Evolutionary conservation across 1,284 basidiomycete species (phyloP), one percentile per base, ranked within the genome.

Genomic region (Taiwanofungus camphoratus): DNA sequence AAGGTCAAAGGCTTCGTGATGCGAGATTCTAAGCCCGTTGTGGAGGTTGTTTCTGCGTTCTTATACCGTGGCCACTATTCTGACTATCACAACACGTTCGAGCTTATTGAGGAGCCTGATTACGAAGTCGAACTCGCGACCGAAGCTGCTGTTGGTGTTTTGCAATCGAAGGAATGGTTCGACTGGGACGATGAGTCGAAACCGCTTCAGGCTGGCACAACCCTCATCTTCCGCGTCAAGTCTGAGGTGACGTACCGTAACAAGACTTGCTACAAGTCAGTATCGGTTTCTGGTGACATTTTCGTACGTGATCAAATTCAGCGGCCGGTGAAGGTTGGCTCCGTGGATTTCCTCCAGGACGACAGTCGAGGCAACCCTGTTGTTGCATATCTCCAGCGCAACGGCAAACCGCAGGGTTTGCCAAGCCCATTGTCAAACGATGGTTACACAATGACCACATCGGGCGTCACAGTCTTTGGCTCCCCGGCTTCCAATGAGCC

Each of bases 141-240:
- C 23, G 86, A 92, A 52, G 87, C 91, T 1, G 80, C 79, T 34
- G 85, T 96, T 51, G 92, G 92, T 39, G 91, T 99, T 15, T 71
- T 99, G 12, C 81, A 89, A 60, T 92, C 91, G 46, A 99, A 99
- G 74, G 89, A 95, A 62, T 99, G 96, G 95, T 95, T 99, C 66
- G 82, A 87, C 45, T 98, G 94, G 95, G 82, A 88, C 45, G 83
- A 95, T 59, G 83, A 89, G 42, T 72, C 82, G 6, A 77, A 80
- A 49, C 83, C 90, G 30, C 81, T 93, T 32, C 69, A 79, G 45
- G 78, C 87, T 9, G 92, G 92, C 32, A 87, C 87, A 33, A 79
- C 77, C 2, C 82, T 99, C 41, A 81, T 93, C 53, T 96, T 99
- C 88, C 86, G 88, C 51, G 74, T 89, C 52, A 79, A 82, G 57